Conservation (phyloP, 768 basidiomycete species). For the Agaricus blazei region DNA sequence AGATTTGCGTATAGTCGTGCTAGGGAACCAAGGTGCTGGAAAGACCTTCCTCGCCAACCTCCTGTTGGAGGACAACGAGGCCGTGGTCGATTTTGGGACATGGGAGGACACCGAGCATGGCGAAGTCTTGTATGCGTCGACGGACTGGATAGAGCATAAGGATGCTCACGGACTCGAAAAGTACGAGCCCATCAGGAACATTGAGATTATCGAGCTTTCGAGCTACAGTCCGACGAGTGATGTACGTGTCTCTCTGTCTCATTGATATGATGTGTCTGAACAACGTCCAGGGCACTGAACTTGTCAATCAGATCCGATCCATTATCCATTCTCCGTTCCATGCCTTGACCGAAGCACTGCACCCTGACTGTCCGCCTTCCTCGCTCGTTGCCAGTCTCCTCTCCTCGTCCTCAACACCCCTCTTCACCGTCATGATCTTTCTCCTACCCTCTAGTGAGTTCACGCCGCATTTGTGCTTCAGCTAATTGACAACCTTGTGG, state of each 20-base stretch:
- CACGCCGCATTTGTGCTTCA: not conserved
- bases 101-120: conserved; percentile 44
- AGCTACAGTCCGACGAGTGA: conserved; percentile 38
- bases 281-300: conserved; percentile 24
- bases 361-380: conserved; percentile 49
- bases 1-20: conserved; percentile 50
- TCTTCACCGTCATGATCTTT: conserved; percentile 59
- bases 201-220: conserved; percentile 53
- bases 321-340: conserved; percentile 55
- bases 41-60: conserved; percentile 41
- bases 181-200: conserved; percentile 58
- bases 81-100: conserved; percentile 55
- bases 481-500: conserved; percentile 10
- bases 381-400: conserved; percentile 45
- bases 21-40: conserved; percentile 39
- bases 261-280: not conserved
- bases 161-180: conserved; percentile 63
- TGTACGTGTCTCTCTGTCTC: conserved; percentile 31
- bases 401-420: conserved; percentile 50
- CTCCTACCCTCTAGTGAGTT: conserved; percentile 43
- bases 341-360: conserved; percentile 45
- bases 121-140: conserved; percentile 51
- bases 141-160: conserved; percentile 66
- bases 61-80: conserved; percentile 61
- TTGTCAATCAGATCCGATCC: conserved; percentile 27